phyloP scores from a whole-genome alignment of 2,329 filamentous ascomycete genomes.

The Fusarium piperis region DNA sequence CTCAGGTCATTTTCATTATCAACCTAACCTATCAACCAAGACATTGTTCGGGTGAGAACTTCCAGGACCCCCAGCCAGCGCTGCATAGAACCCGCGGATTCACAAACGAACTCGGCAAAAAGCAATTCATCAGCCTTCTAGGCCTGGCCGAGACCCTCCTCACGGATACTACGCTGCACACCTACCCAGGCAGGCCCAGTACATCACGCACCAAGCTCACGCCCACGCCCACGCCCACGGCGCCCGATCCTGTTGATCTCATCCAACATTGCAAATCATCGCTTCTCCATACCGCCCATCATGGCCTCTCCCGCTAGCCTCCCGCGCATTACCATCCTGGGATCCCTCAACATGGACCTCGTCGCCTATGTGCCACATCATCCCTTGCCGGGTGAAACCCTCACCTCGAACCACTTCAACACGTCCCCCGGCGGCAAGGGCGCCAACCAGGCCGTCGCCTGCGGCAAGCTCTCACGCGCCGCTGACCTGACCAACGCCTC shows the following conservation, averaged over 20 bases:
- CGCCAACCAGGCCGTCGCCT: conserved; percentile 93
- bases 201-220: neutral
- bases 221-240: conserved; percentile 5
- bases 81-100: neutral
- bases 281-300: conserved; percentile 7
- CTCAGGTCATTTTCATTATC: neutral
- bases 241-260: conserved; percentile 4
- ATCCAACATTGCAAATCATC: neutral
- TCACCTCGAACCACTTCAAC: conserved; percentile 80
- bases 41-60: neutral
- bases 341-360: conserved; percentile 94
- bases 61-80: neutral
- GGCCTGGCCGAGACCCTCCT: neutral
- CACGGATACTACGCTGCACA: neutral
- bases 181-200: neutral
- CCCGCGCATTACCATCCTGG: conserved; percentile 79
- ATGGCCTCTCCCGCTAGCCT: conserved; percentile 39
- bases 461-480: conserved; percentile 78
- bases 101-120: conserved; percentile 1
- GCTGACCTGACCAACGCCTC: conserved; percentile 48
- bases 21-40: neutral
- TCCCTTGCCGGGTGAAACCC: conserved; percentile 85
- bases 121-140: neutral
- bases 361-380: conserved; percentile 88
- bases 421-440: conserved; percentile 92